Evolutionary conservation across 371 early-diverging fungal genomes (phyloP), one percentile per base, ranked within the genome.

Genomic region (Mortierella sp.): DNA sequence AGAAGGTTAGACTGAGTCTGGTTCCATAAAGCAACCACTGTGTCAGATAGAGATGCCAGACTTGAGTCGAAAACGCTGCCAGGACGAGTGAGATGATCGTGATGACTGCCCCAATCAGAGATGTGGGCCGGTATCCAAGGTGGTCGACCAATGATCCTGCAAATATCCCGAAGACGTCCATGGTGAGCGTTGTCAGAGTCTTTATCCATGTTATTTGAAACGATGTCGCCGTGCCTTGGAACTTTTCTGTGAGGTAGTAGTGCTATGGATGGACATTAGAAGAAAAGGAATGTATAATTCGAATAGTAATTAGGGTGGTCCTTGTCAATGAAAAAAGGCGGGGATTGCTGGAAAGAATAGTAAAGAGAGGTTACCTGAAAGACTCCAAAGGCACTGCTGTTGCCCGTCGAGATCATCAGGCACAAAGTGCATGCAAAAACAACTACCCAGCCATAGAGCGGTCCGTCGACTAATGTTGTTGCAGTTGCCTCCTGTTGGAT

Each of bases 41-140:
- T 8, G 90, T 88, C 19, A 93, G 77, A 69, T 90, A 91, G 24
- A 93, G 80, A 37, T 92, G 92, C 93, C 93, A 92, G 5, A 85
- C 71, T 40, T 85, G 64, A 11, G 78, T 72, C 0, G 79, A 51
- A 53, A 89, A 91, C 0, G 88, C 89, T 34, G 91, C 86, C 0
- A 90, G 78, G 31, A 91, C 84, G 26, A 92, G 79, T 26, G 91
- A 90, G 14, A 90, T 79, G 3, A 88, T 80, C 88, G 90, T 83
- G 37, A 91, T 51, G 55, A 90, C 67, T 31, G 83, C 86, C 0
- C 92, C 93, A 19, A 88, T 48, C 0, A 81, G 34, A 69, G 90
- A 82, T 0, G 86, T 71, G 21, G 80, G 26, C 10, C 88, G 79
- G 34, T 88, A 85, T 13, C 92, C 93, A 43, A 90, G 79, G 1